phyloP scores from a whole-genome alignment of 805 yeast genomes.

The Ogataea henricii region DNA sequence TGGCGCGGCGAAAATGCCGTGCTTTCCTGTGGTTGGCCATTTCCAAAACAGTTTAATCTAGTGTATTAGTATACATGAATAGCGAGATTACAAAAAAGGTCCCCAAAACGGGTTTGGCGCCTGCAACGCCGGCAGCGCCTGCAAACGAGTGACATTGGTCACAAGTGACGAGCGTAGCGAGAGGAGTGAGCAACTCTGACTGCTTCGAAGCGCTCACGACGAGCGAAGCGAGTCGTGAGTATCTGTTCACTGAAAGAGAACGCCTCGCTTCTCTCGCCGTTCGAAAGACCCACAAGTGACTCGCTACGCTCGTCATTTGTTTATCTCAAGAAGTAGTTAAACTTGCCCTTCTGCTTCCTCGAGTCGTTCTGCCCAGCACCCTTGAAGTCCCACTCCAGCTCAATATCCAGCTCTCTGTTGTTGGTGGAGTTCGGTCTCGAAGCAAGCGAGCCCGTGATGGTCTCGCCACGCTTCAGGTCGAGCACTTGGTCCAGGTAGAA shows the following conservation, averaged over 20 bases:
- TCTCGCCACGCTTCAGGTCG: constrained; percentile 75
- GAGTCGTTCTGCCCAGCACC: constrained; percentile 39
- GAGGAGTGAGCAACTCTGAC: no score
- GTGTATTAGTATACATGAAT: constrained; percentile 3
- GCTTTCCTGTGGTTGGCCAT: not conserved
- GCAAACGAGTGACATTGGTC: no score
- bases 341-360: constrained; percentile 60
- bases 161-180: no score
- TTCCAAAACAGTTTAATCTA: not conserved
- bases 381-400: constrained; percentile 58
- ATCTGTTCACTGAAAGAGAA: no score
- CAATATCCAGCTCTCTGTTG: constrained; percentile 89
- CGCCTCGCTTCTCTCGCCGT: no score
- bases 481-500: constrained; percentile 85
- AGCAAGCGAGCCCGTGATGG: constrained; percentile 66
- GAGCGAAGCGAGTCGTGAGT: no score
- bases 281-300: not conserved
- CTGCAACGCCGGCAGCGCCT: no score
- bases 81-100: not conserved
- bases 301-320: not conserved
- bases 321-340: constrained; percentile 72
- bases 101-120: no score
- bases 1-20: not conserved
- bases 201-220: no score
- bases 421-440: constrained; percentile 76